A percentile compares a stretch with the other conserved stretches of the same genome.
These are phyloP conservation scores for Rubroboletus pulcherrimus DNA, from an alignment of 768 basidiomycete genomes.

Conservation along the genomic window DNA sequence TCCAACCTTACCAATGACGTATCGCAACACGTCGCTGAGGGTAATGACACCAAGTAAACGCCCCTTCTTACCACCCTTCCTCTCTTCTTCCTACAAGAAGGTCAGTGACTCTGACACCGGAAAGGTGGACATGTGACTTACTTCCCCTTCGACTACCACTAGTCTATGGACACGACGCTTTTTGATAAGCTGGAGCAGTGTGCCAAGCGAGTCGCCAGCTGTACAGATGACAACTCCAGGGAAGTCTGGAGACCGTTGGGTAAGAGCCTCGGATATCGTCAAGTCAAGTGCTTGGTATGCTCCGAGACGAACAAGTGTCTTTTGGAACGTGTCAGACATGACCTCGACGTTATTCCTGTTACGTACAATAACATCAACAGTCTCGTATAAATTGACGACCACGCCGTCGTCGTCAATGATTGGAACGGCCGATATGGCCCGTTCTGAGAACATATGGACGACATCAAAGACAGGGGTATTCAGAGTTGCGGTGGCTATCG, in stretches of 20 bases:
- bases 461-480: conserved; percentile 95
- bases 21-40: conserved; percentile 82
- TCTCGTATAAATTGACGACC: conserved; percentile 96
- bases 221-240: conserved; percentile 96
- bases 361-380: conserved; percentile 92
- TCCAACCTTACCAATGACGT: conserved; percentile 67
- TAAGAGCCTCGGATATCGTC: conserved; percentile 88
- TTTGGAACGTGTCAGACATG: conserved; percentile 7
- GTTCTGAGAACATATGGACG: conserved; percentile 97
- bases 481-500: conserved; percentile 88
- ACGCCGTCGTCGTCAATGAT: conserved; percentile 91
- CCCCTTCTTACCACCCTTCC: conserved; percentile 75
- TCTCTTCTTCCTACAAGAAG: conserved; percentile 69
- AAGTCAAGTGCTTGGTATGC: conserved; percentile 96
- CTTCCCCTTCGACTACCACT: conserved; percentile 93
- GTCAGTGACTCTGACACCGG: not conserved
- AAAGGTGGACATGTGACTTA: conserved; percentile 29
- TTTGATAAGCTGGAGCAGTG: conserved; percentile 86
- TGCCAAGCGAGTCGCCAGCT: conserved; percentile 85
- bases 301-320: conserved; percentile 93
- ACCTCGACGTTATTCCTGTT: not conserved
- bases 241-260: conserved; percentile 90
- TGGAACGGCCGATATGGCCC: conserved; percentile 94
- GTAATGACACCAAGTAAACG: conserved; percentile 84
- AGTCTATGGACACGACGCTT: conserved; percentile 91